Evolutionary conservation across 176 grass and related monocot genomes (phyloP).

Genomic region (Cocos nucifera): DNA sequence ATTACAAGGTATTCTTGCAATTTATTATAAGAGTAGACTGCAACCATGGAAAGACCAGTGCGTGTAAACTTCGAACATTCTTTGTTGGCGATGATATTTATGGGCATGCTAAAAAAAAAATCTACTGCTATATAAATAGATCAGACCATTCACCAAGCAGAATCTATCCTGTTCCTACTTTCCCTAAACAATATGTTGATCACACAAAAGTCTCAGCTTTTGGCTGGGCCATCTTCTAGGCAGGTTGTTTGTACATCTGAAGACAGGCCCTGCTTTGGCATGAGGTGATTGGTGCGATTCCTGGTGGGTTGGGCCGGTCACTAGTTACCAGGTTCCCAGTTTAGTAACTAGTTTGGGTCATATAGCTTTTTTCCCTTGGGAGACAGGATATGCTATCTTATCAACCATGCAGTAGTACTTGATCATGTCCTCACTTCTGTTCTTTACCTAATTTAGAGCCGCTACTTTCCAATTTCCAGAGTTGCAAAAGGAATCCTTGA

Average conservation of each 20-base stretch:
- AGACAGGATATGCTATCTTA: background rate
- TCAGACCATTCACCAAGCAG: background rate
- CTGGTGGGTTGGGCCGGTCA: no score
- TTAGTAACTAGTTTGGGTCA: no score
- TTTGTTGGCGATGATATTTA: background rate
- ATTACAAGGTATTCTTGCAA: no score
- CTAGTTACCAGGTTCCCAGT: no score
- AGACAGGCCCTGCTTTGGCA: no score
- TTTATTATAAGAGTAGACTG: no score
- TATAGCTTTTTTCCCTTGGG: background rate
- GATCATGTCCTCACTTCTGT: no score
- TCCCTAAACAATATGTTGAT: background rate
- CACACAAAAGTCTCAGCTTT: background rate
- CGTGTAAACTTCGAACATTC: no score
- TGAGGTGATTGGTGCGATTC: no score
- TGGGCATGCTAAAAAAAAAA: background rate
- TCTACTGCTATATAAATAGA: background rate
- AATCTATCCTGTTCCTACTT: background rate
- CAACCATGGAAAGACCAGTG: no score
- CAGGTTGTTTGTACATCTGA: no score
- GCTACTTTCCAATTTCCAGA: background rate
- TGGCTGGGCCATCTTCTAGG: background rate
- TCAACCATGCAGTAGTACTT: background rate
- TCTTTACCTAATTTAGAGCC: no score
- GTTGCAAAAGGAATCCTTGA: background rate